Evolutionary conservation across 2,329 filamentous ascomycete species (phyloP).

Genomic region (Neonectria coccinea): DNA sequence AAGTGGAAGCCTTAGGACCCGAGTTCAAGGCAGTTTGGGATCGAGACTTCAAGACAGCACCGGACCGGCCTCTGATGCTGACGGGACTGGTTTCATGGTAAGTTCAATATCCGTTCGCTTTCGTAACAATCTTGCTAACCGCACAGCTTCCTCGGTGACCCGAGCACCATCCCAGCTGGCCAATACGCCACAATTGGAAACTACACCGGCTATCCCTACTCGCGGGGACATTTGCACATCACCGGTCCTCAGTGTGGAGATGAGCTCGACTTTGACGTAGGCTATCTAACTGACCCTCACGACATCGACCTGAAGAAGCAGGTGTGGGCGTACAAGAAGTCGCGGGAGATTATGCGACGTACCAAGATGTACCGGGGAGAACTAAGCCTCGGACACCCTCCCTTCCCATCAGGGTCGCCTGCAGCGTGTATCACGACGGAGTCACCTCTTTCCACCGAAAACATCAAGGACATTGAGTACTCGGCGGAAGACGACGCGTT

Average conservation of each 20-base stretch:
- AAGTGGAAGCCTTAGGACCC: conserved; percentile 63
- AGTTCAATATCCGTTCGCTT: neutral
- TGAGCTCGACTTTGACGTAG: conserved; percentile 66
- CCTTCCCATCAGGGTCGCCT: conserved; percentile 55
- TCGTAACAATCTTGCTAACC: conserved; percentile 29
- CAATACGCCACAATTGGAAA: conserved; percentile 66
- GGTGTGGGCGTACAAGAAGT: conserved; percentile 74
- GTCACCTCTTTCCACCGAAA: conserved; percentile 44
- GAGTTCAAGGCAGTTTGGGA: conserved; percentile 67
- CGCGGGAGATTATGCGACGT: conserved; percentile 71
- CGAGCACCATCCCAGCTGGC: conserved; percentile 48
- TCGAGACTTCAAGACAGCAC: conserved; percentile 59
- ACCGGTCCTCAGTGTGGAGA: conserved; percentile 56
- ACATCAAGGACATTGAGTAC: conserved; percentile 59
- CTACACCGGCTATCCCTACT: conserved; percentile 61
- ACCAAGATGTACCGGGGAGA: conserved; percentile 66
- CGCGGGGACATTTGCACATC: conserved; percentile 72
- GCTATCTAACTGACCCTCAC: conserved; percentile 65
- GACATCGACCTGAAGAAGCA: conserved; percentile 73
- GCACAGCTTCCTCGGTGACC: conserved; percentile 56
- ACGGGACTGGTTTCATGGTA: conserved; percentile 49
- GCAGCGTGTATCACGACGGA: conserved; percentile 61
- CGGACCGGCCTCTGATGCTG: conserved; percentile 62
- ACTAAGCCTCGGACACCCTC: conserved; percentile 56
- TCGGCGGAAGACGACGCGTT: conserved; percentile 61